These are phyloP conservation scores for Komagataella phaffii DNA, from an alignment of 805 yeast genomes.

Conservation along the genomic window DNA sequence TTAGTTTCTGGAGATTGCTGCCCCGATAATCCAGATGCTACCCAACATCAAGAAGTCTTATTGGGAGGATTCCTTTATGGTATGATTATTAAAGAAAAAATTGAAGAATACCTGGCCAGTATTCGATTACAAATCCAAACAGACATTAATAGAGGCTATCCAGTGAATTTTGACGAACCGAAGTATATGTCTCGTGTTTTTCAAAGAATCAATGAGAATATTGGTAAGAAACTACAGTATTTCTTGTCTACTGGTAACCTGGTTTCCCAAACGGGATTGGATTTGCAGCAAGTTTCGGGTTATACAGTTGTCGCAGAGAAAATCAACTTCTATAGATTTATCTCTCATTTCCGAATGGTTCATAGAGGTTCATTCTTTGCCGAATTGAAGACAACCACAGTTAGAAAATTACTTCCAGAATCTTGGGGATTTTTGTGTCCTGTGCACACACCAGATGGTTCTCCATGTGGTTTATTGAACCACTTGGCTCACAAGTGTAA, in stretches of 20 bases:
- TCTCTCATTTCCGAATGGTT: slow-evolving; percentile 98
- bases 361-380: slow-evolving; percentile 99
- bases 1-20: slow-evolving; percentile 94
- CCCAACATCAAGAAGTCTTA: slow-evolving; percentile 94
- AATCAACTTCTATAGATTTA: slow-evolving; percentile 91
- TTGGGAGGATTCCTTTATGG: slow-evolving; percentile 95
- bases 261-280: slow-evolving; percentile 93
- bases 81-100: slow-evolving; percentile 91
- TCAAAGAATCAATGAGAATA: slow-evolving; percentile 74
- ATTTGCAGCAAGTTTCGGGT: slow-evolving; percentile 95
- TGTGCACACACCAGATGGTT: slow-evolving; percentile 98
- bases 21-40: slow-evolving; percentile 97
- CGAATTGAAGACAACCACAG: slow-evolving; percentile 93
- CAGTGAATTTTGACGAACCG: slow-evolving; percentile 73
- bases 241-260: slow-evolving; percentile 94
- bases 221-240: slow-evolving; percentile 89
- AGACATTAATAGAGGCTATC: slow-evolving; percentile 67
- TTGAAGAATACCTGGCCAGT: slow-evolving; percentile 78
- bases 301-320: slow-evolving; percentile 98
- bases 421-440: slow-evolving; percentile 99
- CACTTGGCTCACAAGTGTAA: slow-evolving; percentile 94
- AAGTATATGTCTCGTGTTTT: slow-evolving; percentile 76
- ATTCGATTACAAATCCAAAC: slow-evolving; percentile 63
- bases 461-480: slow-evolving; percentile 96
- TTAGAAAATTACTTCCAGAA: slow-evolving; percentile 90